Conservation (phyloP, 1,284 basidiomycete species). For the Volvariella surrecta region DNA sequence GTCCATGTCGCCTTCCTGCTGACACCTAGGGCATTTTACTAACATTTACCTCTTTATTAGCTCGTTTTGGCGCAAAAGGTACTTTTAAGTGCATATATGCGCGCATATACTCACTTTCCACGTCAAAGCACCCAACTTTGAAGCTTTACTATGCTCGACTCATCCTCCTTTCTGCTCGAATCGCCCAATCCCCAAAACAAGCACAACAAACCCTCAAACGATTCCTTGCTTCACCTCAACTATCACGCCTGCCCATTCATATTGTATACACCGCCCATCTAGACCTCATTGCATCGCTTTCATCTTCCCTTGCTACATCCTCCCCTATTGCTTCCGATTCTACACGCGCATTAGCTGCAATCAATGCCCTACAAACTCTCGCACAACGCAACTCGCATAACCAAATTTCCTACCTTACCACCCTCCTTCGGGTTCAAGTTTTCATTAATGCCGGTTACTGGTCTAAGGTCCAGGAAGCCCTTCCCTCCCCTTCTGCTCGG, state of each 20-base stretch:
- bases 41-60: conserved; percentile 29
- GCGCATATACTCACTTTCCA: conserved; percentile 3
- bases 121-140: conserved; percentile 48
- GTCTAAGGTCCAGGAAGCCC: conserved; percentile 36
- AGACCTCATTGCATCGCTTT: conserved; percentile 38
- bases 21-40: neutral
- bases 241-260: conserved; percentile 39
- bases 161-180: conserved; percentile 47
- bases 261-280: conserved; percentile 46
- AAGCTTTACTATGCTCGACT: conserved; percentile 48
- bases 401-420: conserved; percentile 36
- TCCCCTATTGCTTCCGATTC: conserved; percentile 12
- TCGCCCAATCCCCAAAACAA: conserved; percentile 47
- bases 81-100: conserved; percentile 7
- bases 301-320: neutral
- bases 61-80: conserved; percentile 58
- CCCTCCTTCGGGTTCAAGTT: conserved; percentile 33
- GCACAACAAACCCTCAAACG: conserved; percentile 47
- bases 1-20: conserved; percentile 12
- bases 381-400: conserved; percentile 32
- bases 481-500: conserved; percentile 14
- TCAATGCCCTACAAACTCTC: conserved; percentile 31
- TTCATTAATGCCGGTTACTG: conserved; percentile 45
- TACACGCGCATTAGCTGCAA: conserved; percentile 32
- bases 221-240: conserved; percentile 37